Evolutionary conservation across 179 eudicot genomes (phyloP), one percentile per base, ranked within the genome.

Genomic region (Beta corolliflora): DNA sequence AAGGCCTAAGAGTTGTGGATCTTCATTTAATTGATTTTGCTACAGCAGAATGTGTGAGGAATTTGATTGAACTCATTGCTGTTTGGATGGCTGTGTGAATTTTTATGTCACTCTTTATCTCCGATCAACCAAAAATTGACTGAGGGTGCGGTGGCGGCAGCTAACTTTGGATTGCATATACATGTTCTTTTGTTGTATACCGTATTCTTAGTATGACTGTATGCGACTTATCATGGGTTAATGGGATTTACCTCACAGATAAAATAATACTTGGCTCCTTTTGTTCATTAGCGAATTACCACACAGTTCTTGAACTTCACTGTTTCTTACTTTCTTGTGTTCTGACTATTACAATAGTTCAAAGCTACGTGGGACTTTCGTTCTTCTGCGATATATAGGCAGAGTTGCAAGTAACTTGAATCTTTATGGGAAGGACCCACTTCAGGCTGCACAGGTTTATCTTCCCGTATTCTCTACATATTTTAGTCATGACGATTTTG

Each of bases 351-450:
- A 16, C 75, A 41, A 64, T 76, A 85, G 88, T 81, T 16, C 72
- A 71, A 91, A 87, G 75, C 81, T 96, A 66, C 85, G 76, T 64
- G 98, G 98, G 59, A 69, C 85, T 13, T 75, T 77, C 75, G 93
- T 89, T 65, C 87, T 96, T 41, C 84, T 96, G 16, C 85, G 98
- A 29, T 88, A 91, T 86, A 73, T 96, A 36, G 98, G 93, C 61
- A 83, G 92, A 65, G 73, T 81, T 23, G 88, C 94, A 21, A 86
- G 70, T 68, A 21, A 84, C 53, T 78, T 81, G 78, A 82, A 84
- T 77, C 85, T 94, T 64, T 93, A 93, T 74, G 86, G 80, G 80
- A 88, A 82, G 69, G 91, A 93, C 87, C 89, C 88, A 41, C 74
- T 75, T 73, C 90, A 88, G 80, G 79, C 93, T 52, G 85, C 86